Evolutionary conservation across 2,329 filamentous ascomycete genomes (phyloP).

Genomic region (Fusarium odoratissimum): DNA sequence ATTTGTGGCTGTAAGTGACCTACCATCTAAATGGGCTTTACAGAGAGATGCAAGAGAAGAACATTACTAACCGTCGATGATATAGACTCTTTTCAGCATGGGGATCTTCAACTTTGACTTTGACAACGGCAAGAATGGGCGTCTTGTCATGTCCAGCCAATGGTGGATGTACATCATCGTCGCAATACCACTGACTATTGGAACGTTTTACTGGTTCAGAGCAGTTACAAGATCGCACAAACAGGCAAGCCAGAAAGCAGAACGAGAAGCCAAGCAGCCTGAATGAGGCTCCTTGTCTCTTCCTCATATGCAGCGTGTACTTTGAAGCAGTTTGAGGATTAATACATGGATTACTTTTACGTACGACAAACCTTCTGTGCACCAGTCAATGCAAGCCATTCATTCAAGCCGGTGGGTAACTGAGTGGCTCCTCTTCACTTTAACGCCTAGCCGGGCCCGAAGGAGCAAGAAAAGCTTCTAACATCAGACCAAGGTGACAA

Average conservation of each 20-base stretch:
- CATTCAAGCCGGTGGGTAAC: background rate
- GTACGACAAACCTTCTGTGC: background rate
- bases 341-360: background rate
- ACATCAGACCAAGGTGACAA: fast-evolving
- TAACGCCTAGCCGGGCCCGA: too few species aligned
- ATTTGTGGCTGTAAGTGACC: too few species aligned
- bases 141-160: background rate
- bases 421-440: background rate
- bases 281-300: background rate
- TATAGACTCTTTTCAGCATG: background rate
- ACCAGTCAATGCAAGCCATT: background rate
- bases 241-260: background rate
- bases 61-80: too few species aligned
- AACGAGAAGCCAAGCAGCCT: background rate
- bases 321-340: fast-evolving
- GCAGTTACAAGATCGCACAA: background rate
- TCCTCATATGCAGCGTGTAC: fast-evolving
- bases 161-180: background rate
- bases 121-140: background rate
- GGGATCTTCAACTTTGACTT: background rate
- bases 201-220: background rate
- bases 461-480: background rate
- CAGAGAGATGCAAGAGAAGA: too few species aligned
- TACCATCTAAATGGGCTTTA: too few species aligned
- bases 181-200: background rate